phyloP scores from a whole-genome alignment of 2,329 filamentous ascomycete species.

The Fusarium sp. region DNA sequence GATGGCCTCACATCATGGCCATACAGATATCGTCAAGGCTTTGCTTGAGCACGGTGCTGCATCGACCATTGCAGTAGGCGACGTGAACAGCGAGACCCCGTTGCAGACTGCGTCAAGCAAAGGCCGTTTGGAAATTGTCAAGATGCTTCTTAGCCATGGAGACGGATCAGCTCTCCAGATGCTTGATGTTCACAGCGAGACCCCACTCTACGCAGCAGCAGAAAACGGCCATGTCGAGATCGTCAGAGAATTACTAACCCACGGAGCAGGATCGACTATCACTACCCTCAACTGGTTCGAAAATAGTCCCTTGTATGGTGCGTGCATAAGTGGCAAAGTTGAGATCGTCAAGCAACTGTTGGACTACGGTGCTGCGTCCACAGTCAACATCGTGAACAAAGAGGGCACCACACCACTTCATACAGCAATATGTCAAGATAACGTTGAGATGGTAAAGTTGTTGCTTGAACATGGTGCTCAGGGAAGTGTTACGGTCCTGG shows the following conservation, averaged over 20 bases:
- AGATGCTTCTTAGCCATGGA: background rate
- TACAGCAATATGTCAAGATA: background rate
- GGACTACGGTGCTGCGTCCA: background rate
- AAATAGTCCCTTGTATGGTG: background rate
- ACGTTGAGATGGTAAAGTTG: background rate
- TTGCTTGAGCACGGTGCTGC: background rate
- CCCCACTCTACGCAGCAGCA: background rate
- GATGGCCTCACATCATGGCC: accelerated
- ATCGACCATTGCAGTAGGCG: background rate
- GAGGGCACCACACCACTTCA: background rate
- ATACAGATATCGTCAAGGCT: background rate
- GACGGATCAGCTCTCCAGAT: background rate
- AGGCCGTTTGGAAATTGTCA: background rate
- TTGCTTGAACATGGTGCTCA: background rate
- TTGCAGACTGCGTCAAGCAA: background rate
- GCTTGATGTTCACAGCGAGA: background rate
- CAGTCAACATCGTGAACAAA: background rate
- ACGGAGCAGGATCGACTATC: accelerated
- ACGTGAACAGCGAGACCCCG: background rate
- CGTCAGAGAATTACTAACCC: accelerated
- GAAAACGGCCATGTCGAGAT: accelerated
- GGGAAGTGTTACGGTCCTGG: background rate
- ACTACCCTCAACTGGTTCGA: accelerated
- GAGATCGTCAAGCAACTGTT: background rate
- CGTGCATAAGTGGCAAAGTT: background rate